These are phyloP conservation scores for Botrytis byssoidea DNA, from an alignment of 2,329 filamentous ascomycete genomes.

Conservation along the genomic window DNA sequence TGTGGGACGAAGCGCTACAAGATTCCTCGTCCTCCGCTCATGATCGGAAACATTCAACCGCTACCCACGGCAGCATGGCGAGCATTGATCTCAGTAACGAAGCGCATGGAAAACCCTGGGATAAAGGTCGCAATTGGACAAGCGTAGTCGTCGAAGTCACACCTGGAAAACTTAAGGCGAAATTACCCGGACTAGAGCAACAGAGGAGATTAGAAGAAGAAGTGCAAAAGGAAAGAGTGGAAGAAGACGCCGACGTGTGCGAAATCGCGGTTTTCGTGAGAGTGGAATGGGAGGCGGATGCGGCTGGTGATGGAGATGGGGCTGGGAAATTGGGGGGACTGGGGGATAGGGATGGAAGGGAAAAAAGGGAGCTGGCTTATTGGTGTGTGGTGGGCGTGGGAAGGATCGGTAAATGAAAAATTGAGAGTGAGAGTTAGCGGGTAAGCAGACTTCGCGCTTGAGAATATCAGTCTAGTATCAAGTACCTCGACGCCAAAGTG, in stretches of 20 bases:
- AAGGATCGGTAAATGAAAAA: constrained; percentile 54
- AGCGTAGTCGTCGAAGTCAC: constrained; percentile 91
- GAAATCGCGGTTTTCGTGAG: constrained; percentile 95
- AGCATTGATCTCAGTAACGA: constrained; percentile 12
- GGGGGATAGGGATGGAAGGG: constrained; percentile 61
- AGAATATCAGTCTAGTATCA: not conserved
- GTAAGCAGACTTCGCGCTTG: not conserved
- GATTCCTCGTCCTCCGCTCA: constrained; percentile 2
- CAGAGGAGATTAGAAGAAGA: constrained; percentile 55
- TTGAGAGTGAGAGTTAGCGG: not conserved
- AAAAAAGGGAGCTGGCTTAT: constrained; percentile 87
- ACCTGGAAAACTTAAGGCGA: constrained; percentile 46
- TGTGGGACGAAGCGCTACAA: constrained; percentile 77
- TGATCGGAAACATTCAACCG: constrained; percentile 3
- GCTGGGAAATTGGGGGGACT: constrained; percentile 37
- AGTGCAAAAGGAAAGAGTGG: constrained; percentile 14
- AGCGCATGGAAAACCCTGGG: constrained; percentile 81
- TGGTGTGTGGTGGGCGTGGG: constrained; percentile 93
- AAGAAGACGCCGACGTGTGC: constrained; percentile 42
- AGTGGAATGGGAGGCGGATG: constrained; percentile 81
- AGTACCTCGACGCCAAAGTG: too few species aligned
- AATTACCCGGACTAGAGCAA: constrained; percentile 42
- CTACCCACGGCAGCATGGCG: constrained; percentile 10
- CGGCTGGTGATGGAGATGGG: constrained; percentile 54
- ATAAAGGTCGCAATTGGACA: constrained; percentile 90